Base-by-base conservation (phyloP, 805 yeast genomes). In the Barnettozyma botsteinii region DNA sequence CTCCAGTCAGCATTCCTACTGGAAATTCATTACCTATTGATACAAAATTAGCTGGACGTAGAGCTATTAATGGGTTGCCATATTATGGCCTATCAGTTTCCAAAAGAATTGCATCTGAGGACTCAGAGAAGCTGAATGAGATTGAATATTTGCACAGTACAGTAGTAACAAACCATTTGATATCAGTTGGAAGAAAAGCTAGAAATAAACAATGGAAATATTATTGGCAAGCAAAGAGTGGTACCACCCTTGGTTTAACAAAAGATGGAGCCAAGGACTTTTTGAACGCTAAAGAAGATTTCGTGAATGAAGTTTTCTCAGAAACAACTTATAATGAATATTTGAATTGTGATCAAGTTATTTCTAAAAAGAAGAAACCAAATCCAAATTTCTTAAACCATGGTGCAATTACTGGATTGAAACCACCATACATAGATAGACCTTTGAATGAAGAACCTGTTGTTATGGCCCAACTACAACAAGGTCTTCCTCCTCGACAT, bases 131-230 rank as follows among this genome's bases (percentile, higher is more conserved):
- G 23, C 57, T 74, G 18, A 67, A 60, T 41, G 75, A 72, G 45
- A 52, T 73, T 25, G 79, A 74, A 46, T 69, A 70, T 46, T 46
- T 65, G 7, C 80, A 75, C 43, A 75, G 75, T 31, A 59, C 69
- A 8, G 72, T 73, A 22, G 67, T 68, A 23, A 46, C 69, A 17
- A 72, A 72, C 48, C 65, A 65, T 32, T 66, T 70, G 27, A 47
- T 73, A 33, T 66, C 67, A 45, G 62, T 62, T 35, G 65, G 67
- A 13, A 53, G 79, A 39, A 51, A 61, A 5, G 49, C 65, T 23
- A 59, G 79, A 47, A 56, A 60, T 21, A 62, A 59, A 33, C 75
- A 67, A 52, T 75, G 81, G 81, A 48, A 55, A 18, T 61, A 61
- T 48, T 75, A 70, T 46, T 75, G 70, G 67, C 65, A 61, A 37